phyloP scores from a whole-genome alignment of 768 basidiomycete genomes.

The Agaricus blazei region DNA sequence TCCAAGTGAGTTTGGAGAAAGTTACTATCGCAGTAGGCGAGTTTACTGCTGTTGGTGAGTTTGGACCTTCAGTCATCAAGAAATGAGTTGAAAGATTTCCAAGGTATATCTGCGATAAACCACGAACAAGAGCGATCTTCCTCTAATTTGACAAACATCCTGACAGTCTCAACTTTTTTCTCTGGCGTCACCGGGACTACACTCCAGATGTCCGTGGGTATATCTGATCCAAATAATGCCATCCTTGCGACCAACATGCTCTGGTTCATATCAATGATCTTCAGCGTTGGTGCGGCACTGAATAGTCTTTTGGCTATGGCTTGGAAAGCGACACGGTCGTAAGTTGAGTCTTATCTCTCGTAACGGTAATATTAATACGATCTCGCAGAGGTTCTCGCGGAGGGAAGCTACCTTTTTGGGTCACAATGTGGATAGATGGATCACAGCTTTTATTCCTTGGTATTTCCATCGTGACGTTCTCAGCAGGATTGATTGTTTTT shows the following conservation, averaged over 20 bases:
- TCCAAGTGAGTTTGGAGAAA: background rate
- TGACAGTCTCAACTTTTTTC: slow-evolving; percentile 22
- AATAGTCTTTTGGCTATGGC: slow-evolving; percentile 19
- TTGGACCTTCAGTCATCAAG: background rate
- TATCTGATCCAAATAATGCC: background rate
- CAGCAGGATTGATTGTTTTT: background rate
- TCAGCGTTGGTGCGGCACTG: slow-evolving; percentile 21
- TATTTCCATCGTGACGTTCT: slow-evolving; percentile 2
- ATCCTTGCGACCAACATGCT: slow-evolving; percentile 16
- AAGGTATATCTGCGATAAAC: slow-evolving; percentile 2
- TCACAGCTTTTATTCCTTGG: slow-evolving; percentile 5
- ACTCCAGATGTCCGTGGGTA: slow-evolving; percentile 13
- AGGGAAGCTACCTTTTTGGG: slow-evolving; percentile 2
- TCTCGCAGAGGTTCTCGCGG: slow-evolving; percentile 2
- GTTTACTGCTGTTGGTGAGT: slow-evolving; percentile 4
- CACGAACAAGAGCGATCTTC: slow-evolving; percentile 4
- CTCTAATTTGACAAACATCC: slow-evolving; percentile 9
- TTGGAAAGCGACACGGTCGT: slow-evolving; percentile 22
- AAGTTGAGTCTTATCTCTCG: background rate
- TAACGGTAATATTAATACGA: background rate
- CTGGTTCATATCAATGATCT: slow-evolving; percentile 20
- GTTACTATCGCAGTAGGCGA: background rate
- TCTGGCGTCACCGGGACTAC: slow-evolving; percentile 24
- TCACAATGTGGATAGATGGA: slow-evolving; percentile 5
- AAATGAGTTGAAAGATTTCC: background rate